Evolutionary conservation across 768 basidiomycete genomes (phyloP).

Genomic region (Podaxis mareebaensis): DNA sequence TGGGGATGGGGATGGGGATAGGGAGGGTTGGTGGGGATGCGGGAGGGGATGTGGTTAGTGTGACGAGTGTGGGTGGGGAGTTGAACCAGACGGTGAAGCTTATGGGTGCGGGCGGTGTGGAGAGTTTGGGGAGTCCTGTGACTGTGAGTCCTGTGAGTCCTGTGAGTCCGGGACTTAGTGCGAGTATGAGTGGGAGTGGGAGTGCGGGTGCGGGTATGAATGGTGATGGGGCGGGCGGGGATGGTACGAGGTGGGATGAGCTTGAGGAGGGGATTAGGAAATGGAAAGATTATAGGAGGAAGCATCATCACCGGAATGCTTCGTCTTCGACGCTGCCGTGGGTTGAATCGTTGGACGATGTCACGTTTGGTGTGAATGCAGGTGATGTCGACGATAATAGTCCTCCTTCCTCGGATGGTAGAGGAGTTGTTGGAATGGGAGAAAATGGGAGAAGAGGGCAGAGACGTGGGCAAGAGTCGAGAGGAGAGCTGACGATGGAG

Average conservation of each 20-base stretch:
- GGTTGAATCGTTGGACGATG: constrained; percentile 12
- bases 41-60: constrained; percentile 27
- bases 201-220: neutral
- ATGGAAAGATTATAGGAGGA: constrained; percentile 6
- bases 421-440: neutral
- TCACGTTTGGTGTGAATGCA: neutral
- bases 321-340: constrained; percentile 12
- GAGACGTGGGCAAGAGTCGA: neutral
- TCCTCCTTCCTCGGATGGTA: neutral
- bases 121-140: constrained; percentile 12
- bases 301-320: neutral
- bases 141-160: constrained; percentile 3
- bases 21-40: constrained; percentile 10
- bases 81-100: constrained; percentile 31
- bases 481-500: constrained; percentile 11
- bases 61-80: constrained; percentile 40
- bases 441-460: neutral
- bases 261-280: neutral
- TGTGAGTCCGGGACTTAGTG: neutral
- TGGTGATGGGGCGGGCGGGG: neutral
- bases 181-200: neutral
- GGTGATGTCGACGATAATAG: neutral
- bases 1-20: constrained; percentile 25
- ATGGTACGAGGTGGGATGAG: neutral
- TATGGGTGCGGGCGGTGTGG: constrained; percentile 20